Evolutionary conservation across 1,284 basidiomycete genomes (phyloP).

Genomic region (Sphagnurus paluster): DNA sequence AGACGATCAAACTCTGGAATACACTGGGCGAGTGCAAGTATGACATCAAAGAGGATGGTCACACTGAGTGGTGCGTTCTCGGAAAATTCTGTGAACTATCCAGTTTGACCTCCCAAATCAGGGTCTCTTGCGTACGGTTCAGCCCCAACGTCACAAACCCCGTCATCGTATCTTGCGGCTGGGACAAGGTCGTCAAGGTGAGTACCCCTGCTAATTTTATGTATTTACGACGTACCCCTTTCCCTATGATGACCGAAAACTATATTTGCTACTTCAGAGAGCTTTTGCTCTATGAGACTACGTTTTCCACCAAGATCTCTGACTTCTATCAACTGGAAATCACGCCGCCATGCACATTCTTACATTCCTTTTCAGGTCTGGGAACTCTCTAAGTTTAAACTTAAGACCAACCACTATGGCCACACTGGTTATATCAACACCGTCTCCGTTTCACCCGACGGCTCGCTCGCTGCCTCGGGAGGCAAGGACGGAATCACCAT

Average conservation of each 20-base stretch:
- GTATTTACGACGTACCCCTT: background rate
- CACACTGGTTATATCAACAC: conserved; percentile 99
- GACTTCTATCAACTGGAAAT: conserved; percentile 45
- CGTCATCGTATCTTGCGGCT: conserved; percentile 98
- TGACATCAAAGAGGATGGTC: conserved; percentile 99
- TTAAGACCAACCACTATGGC: conserved; percentile 99
- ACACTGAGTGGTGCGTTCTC: conserved; percentile 83
- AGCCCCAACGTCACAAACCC: conserved; percentile 98
- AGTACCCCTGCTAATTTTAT: conserved; percentile 31
- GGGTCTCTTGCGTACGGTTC: conserved; percentile 99
- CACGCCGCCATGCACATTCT: conserved; percentile 43
- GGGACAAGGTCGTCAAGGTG: conserved; percentile 99
- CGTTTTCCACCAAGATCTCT: conserved; percentile 55
- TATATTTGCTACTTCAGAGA: conserved; percentile 53
- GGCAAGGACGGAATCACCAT: conserved; percentile 99
- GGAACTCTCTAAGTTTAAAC: conserved; percentile 99
- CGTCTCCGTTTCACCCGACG: conserved; percentile 97
- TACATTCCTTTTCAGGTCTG: conserved; percentile 73
- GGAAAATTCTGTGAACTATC: background rate
- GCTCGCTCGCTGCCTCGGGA: conserved; percentile 98
- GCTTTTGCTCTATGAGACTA: conserved; percentile 46
- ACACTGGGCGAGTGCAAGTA: conserved; percentile 99
- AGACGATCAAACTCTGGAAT: conserved; percentile 99
- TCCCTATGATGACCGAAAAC: conserved; percentile 27
- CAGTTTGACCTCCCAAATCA: conserved; percentile 29